phyloP scores from a whole-genome alignment of 331 rosid species.

The Spiraea crenata region DNA sequence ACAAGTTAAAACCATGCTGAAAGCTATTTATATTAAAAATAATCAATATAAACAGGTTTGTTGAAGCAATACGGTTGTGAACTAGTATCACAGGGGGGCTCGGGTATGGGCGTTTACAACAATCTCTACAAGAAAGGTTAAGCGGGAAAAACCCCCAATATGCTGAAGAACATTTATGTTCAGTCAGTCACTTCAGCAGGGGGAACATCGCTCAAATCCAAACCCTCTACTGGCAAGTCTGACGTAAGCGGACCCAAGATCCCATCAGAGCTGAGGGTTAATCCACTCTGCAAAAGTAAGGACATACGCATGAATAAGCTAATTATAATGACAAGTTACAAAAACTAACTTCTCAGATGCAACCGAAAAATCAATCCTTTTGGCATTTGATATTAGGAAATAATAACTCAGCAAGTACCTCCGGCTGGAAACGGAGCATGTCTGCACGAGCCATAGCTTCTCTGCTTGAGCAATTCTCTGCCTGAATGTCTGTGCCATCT shows the following conservation, averaged over 20 bases:
- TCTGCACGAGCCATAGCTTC: constrained; percentile 99
- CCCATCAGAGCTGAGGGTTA: constrained; percentile 68
- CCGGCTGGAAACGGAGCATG: constrained; percentile 89
- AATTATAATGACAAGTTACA: background rate
- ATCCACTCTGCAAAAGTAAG: constrained; percentile 64
- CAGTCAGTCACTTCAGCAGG: constrained; percentile 41
- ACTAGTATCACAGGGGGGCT: background rate
- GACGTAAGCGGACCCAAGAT: constrained; percentile 70
- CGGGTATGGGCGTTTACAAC: constrained; percentile 10
- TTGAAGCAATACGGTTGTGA: background rate
- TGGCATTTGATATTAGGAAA: background rate
- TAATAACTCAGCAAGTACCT: constrained; percentile 52
- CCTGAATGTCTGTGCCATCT: constrained; percentile 94
- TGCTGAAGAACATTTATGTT: background rate
- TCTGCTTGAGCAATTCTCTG: constrained; percentile 97
- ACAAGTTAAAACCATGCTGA: background rate
- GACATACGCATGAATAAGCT: background rate
- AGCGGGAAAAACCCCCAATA: background rate
- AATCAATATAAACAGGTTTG: background rate
- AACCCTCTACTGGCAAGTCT: constrained; percentile 80
- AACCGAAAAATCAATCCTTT: background rate
- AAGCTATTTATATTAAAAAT: constrained; percentile 4
- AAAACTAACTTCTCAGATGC: background rate
- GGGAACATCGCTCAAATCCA: constrained; percentile 68
- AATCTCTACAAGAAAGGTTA: constrained; percentile 22